Conservation (phyloP, 1,139 yeast species). For the Groenewaldozyma sp. region DNA sequence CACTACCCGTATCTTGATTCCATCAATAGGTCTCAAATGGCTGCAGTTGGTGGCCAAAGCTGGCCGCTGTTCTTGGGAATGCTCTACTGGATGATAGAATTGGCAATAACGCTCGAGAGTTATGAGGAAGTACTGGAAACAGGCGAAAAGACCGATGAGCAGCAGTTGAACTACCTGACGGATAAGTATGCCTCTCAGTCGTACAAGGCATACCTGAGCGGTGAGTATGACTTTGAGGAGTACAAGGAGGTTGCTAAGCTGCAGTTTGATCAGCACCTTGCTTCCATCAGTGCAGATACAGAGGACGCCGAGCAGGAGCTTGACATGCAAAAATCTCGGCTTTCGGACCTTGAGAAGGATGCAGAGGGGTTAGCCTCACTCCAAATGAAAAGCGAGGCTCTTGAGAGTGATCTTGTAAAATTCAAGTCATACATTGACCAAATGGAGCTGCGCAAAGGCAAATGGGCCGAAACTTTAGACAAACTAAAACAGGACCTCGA, state of each 20-base stretch:
- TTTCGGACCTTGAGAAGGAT: slow-evolving; percentile 28
- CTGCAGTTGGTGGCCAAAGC: slow-evolving; percentile 86
- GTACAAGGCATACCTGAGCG: slow-evolving; percentile 56
- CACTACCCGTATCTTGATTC: slow-evolving; percentile 76
- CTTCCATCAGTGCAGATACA: slow-evolving; percentile 37
- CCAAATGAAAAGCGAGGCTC: slow-evolving; percentile 50
- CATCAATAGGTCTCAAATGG: slow-evolving; percentile 72
- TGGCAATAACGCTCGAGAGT: slow-evolving; percentile 41
- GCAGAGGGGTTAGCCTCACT: slow-evolving; percentile 38
- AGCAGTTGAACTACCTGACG: slow-evolving; percentile 48
- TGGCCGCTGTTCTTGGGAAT: slow-evolving; percentile 83
- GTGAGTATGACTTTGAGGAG: slow-evolving; percentile 44
- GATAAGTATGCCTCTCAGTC: slow-evolving; percentile 58
- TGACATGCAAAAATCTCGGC: slow-evolving; percentile 28
- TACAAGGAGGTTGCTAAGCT: slow-evolving; percentile 47
- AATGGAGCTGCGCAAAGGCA: slow-evolving; percentile 52
- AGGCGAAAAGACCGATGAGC: slow-evolving; percentile 29
- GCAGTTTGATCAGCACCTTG: slow-evolving; percentile 43
- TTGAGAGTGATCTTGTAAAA: slow-evolving; percentile 63
- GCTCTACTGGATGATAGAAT: slow-evolving; percentile 66
- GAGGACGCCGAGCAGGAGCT: slow-evolving; percentile 35
- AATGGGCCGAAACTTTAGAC: slow-evolving; percentile 52
- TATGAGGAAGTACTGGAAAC: slow-evolving; percentile 26
- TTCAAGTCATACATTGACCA: slow-evolving; percentile 62
- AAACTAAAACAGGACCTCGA: slow-evolving; percentile 49